Evolutionary conservation across 2,329 filamentous ascomycete genomes (phyloP), one percentile per base, ranked within the genome.

Genomic region (Trichoderma polysporum): DNA sequence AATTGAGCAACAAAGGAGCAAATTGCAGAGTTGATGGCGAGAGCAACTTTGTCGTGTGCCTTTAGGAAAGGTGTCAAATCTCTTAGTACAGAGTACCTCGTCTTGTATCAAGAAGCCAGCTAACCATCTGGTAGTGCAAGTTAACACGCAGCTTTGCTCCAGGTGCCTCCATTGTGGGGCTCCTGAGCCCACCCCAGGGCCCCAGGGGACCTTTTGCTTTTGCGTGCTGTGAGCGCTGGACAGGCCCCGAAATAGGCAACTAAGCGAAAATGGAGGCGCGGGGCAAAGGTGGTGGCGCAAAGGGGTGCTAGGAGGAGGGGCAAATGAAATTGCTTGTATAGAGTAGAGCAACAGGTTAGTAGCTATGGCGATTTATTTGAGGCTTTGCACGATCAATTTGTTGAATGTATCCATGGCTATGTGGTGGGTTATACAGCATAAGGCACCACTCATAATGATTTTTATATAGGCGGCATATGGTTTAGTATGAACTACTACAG

Each of bases 61-160:
- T 76, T 75, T 68, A 71, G 74, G 76, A 72, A 77, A 78, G 72
- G 76, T 78, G 76, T 75, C 76, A 60, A 62, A 47, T 56, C 47
- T 39, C 56, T 19, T 60, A 35, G 54, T 66, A 56, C 50, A 15
- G 60, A 56, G 60, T 63, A 63, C 60, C 50, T 63, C 35, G 25
- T 47, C 4, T 47, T 37, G 61, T 41, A 25, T 53, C 60, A 41
- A 15, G 33, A 25, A 31, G 60, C 60, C 60, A 54, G 60, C 59
- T 39, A 41, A 29, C 31, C 13, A 17, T 22, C 13, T 25, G 39
- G 57, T 60, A 60, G 39, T 17, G 19, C 45, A 17, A 19, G 56
- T 59, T 59, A 62, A 45, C 33, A 29, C 45, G 47, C 33, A 35
- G 22, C 62, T 25, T 49, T 45, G n/a, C 19, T 50, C 37, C 62